Base-by-base conservation (phyloP, 164 flowering plant genomes). In the Cinnamomum micranthum region DNA sequence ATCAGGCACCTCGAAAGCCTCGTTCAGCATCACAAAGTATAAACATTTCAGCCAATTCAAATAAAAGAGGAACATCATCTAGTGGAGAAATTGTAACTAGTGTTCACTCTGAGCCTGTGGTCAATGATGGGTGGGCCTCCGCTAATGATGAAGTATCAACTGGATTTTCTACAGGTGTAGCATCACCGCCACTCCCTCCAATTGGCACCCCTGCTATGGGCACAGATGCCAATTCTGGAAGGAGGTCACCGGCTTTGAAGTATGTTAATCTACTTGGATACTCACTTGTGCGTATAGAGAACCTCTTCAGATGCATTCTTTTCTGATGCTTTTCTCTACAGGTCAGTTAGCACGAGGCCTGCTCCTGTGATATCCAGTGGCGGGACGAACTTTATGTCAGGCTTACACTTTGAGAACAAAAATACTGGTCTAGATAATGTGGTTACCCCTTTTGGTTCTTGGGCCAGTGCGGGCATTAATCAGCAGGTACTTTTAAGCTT, bases 201-300 rank as follows among this genome's bases (percentile, higher is more conserved):
- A 91, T 91, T 79, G 97, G 99, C 66, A 91, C 99, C 67, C 92
- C 96, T 76, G 73, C 96, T 55, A 68, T 77, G 69, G 85, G 80
- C 75, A 23, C 73, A 83, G 96, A 90, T 77, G 60, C 75, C 51
- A 86, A 81, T 68, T 73, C 89, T 76, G 90, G 84, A 73, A 76
- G 22, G 13, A 86, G 84, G 82, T 72, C 86, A 15, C 85, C 80
- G 67, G 65, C 77, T 35, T 74, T 74, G 50, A 93, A 86, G 98
- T 93, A 78, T 76, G 80, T 66, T 1, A 55, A 51, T 27, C 22
- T 58, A 31, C n/a, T 27, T 9, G 35, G 28, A 25, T 20, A 66
- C 33, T 71, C 2, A 4, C 25, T 15, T 20, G 17, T 27, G 19
- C 62, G 27, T 12, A 12, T 41, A 20, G 19, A 15, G 41, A 10